A percentile compares a stretch with the other conserved stretches of the same genome.
Evolutionary conservation across 2,329 filamentous ascomycete species (phyloP).

Genomic region (Davidsoniella eucalypti): DNA sequence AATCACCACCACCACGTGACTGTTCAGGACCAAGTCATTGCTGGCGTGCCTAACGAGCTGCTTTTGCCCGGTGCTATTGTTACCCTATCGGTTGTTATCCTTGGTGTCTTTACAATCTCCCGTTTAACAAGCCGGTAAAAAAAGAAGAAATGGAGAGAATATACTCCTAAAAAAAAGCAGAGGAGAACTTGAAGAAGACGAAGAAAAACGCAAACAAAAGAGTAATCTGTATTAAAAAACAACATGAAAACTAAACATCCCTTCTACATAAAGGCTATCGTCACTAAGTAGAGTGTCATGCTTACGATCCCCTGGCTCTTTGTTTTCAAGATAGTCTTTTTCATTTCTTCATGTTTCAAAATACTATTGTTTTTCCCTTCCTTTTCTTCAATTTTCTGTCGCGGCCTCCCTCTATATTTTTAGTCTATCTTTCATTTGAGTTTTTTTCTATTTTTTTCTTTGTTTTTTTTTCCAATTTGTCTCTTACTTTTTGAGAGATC

Average conservation of each 20-base stretch:
- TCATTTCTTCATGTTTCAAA: background rate
- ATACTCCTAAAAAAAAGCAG: background rate
- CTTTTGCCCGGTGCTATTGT: constrained; percentile 87
- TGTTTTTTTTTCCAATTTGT: background rate
- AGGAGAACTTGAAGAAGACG: background rate
- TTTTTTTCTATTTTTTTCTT: constrained; percentile 6
- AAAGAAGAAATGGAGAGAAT: constrained; percentile 1
- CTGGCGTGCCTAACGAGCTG: constrained; percentile 85
- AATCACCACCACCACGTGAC: constrained; percentile 12
- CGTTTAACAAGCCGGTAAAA: constrained; percentile 41
- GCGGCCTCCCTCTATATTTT: background rate
- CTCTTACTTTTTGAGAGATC: background rate
- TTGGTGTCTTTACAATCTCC: constrained; percentile 80
- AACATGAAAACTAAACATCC: background rate
- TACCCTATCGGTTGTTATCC: constrained; percentile 84
- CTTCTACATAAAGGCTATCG: background rate
- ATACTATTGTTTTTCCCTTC: background rate
- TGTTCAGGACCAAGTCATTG: constrained; percentile 62
- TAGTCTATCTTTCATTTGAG: background rate
- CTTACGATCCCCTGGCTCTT: background rate
- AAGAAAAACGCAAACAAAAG: constrained; percentile 3
- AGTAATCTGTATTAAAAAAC: constrained; percentile 2
- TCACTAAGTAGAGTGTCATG: no score
- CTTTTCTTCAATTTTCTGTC: constrained; percentile 1
- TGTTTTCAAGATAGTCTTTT: background rate